Conservation (phyloP, 495 filamentous ascomycete genomes). For the Penicillium soppii region DNA sequence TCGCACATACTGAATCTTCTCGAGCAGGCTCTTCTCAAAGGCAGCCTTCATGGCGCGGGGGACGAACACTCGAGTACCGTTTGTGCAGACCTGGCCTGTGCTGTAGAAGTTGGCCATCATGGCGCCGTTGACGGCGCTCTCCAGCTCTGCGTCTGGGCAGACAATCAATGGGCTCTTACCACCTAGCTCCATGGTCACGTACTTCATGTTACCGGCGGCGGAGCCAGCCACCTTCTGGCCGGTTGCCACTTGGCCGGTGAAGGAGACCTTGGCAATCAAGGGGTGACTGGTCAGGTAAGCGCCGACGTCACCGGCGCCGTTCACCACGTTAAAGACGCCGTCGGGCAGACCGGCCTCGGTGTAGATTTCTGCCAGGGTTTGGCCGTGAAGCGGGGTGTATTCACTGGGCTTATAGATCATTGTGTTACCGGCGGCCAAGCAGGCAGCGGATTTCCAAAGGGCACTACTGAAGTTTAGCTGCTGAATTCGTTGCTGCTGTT, state of each 20-base stretch:
- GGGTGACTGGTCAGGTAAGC: constrained; percentile 67
- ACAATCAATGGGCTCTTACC: constrained; percentile 76
- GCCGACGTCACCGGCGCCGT: constrained; percentile 71
- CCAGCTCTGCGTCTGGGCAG: constrained; percentile 68
- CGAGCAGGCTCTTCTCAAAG: constrained; percentile 63
- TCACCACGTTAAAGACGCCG: constrained; percentile 79
- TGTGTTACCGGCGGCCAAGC: constrained; percentile 78
- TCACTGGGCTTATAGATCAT: constrained; percentile 89
- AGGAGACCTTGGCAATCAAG: constrained; percentile 73
- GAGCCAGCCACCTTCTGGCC: constrained; percentile 70
- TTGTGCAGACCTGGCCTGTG: constrained; percentile 81
- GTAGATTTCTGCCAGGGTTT: constrained; percentile 68
- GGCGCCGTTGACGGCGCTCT: constrained; percentile 73
- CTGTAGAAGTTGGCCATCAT: constrained; percentile 91
- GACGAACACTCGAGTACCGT: constrained; percentile 78
- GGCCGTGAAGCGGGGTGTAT: constrained; percentile 71
- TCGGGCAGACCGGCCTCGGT: constrained; percentile 70
- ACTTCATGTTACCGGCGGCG: constrained; percentile 76
- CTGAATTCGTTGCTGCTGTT: too few relatives aligned
- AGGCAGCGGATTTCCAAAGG: constrained; percentile 81
- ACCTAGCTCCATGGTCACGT: constrained; percentile 82
- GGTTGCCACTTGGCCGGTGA: constrained; percentile 79
- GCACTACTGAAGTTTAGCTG: too few relatives aligned
- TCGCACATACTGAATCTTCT: constrained; percentile 67
- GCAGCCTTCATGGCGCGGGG: constrained; percentile 56